A percentile compares a stretch with the other conserved stretches of the same genome.
Evolutionary conservation across 345 rosid genomes (phyloP).

Genomic region (Bruguiera sexangula): DNA sequence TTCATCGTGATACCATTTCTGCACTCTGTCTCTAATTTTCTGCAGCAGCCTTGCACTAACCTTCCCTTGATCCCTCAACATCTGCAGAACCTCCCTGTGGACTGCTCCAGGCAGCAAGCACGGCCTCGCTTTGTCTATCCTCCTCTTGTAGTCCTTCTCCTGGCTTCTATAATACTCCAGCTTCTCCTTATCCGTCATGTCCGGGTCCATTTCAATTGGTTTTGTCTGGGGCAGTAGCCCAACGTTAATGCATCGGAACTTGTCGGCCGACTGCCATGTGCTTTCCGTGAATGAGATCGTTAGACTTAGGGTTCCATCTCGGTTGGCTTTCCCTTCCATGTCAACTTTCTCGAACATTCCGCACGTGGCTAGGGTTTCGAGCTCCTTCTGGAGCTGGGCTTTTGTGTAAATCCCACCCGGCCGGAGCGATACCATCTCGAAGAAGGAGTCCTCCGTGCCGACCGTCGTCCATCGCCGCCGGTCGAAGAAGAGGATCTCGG

Average conservation of each 20-base stretch:
- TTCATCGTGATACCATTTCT: conserved; percentile 95
- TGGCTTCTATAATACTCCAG: conserved; percentile 71
- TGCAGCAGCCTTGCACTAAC: conserved; percentile 90
- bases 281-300: conserved; percentile 76
- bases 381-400: conserved; percentile 78
- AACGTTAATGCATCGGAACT: conserved; percentile 83
- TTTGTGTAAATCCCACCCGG: conserved; percentile 86
- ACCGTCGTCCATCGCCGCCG: conserved; percentile 52
- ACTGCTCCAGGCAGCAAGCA: conserved; percentile 64
- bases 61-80: conserved; percentile 73
- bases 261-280: conserved; percentile 90
- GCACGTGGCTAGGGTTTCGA: conserved; percentile 79
- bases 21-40: conserved; percentile 89
- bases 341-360: conserved; percentile 99
- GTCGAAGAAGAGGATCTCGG: conserved; percentile 82
- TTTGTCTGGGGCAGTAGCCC: conserved; percentile 82
- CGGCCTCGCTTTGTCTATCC: conserved; percentile 76
- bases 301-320: conserved; percentile 68
- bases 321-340: conserved; percentile 75
- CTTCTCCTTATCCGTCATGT: conserved; percentile 97
- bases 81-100: conserved; percentile 61
- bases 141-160: conserved; percentile 86
- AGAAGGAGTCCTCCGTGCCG: conserved; percentile 86
- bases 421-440: conserved; percentile 89
- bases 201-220: conserved; percentile 81